Conservation (phyloP, 2,329 filamentous ascomycete genomes). For the Penicillium sp. region DNA sequence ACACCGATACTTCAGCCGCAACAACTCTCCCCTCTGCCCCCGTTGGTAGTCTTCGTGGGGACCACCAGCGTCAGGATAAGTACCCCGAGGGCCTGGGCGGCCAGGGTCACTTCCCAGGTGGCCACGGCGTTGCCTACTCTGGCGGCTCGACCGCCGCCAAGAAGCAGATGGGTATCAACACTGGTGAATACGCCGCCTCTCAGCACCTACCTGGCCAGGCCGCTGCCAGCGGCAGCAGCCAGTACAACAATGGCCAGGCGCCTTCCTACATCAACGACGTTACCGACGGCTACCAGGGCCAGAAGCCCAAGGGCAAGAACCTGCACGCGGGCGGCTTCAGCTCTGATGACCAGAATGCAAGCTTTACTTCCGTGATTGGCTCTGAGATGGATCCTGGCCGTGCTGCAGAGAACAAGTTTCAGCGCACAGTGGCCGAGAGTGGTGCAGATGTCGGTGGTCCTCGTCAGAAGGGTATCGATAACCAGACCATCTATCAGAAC, state of each 20-base stretch:
- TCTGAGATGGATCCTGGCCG: constrained; percentile 58
- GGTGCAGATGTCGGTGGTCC: constrained; percentile 29
- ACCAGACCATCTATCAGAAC: constrained; percentile 26
- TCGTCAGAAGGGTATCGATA: constrained; percentile 30
- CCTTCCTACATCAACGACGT: constrained; percentile 44
- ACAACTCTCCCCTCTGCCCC: constrained; percentile 52
- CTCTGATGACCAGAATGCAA: constrained; percentile 48
- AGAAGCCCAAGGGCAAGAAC: constrained; percentile 55
- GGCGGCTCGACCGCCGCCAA: constrained; percentile 39
- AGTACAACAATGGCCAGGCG: constrained; percentile 34
- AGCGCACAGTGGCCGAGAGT: constrained; percentile 34
- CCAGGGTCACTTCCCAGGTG: constrained; percentile 42
- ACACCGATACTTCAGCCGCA: constrained; percentile 57
- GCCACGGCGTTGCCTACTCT: constrained; percentile 39
- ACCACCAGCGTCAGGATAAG: constrained; percentile 45
- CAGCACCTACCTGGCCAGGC: constrained; percentile 19
- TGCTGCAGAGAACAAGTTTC: constrained; percentile 45
- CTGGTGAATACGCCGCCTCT: constrained; percentile 25
- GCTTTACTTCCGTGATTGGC: constrained; percentile 57
- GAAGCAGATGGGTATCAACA: constrained; percentile 30
- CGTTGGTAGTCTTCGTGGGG: constrained; percentile 50
- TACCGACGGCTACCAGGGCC: constrained; percentile 30
- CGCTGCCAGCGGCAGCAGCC: constrained; percentile 30
- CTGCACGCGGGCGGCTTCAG: constrained; percentile 53
- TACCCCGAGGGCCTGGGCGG: constrained; percentile 44